Evolutionary conservation across 1,139 yeast genomes (phyloP), one percentile per base, ranked within the genome.

Genomic region (Yamadazyma dushanensis): DNA sequence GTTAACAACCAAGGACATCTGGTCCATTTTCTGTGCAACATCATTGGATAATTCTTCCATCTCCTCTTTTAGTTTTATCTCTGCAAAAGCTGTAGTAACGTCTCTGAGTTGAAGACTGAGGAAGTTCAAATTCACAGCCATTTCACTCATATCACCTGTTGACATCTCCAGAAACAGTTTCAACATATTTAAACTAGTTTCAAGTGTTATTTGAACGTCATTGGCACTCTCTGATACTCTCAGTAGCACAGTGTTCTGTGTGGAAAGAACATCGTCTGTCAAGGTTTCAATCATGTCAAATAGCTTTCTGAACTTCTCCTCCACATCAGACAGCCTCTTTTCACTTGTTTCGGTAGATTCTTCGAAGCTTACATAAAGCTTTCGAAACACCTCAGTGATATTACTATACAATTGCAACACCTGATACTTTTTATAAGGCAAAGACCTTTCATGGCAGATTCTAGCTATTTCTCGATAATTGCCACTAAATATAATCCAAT

Each of bases 401-500:
- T 77, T 77, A 14, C 66, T 38, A 44, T 73, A 77, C 21, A 76
- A 50, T 9, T 57, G 49, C 29, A 77, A 41, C 0, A 78, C 63
- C 37, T 73, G 78, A 29, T 73, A 76, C 41, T 76, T 76, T 40
- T 76, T 77, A 44, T 55, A 74, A 0, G 81, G 80, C 3, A 73
- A 45, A 0, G 78, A 62, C 32, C 73, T 70, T 38, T 76, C 78
- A 42, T 60, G 61, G 44, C 83, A 78, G 0, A 76, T 57, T 3
- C 66, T 60, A 3, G 70, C 64, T 2, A 78, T 54, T 16, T 70
- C 69, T 34, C 78, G 61, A 45, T 74, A 78, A 44, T 78, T 71
- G 0, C 83, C 83, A 44, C 78, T 76, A 45, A 71, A 78, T 0
- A 78, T 73, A 0, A 83, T 77, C 84, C 84, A 78, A 60, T 72